Conservation (phyloP, 345 rosid genomes). For the Erucastrum elatum region DNA sequence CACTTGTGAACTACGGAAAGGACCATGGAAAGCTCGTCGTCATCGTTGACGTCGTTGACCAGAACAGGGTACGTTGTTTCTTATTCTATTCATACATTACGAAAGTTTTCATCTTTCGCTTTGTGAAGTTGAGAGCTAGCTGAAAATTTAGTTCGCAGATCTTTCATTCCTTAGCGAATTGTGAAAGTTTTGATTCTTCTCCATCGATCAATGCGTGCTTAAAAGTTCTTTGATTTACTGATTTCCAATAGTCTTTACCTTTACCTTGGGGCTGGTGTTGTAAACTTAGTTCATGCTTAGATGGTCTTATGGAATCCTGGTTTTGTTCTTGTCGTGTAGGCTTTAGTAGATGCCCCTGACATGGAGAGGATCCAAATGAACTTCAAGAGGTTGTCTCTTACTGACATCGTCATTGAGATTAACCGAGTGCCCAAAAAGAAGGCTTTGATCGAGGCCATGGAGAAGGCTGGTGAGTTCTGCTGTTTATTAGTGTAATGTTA, state of each 20-base stretch:
- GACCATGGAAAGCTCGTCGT: constrained; percentile 88
- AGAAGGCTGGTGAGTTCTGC: constrained; percentile 71
- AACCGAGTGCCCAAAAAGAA: constrained; percentile 81
- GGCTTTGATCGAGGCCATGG: constrained; percentile 83
- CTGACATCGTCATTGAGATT: constrained; percentile 81
- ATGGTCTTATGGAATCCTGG: neutral
- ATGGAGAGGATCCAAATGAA: constrained; percentile 93
- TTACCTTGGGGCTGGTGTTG: neutral
- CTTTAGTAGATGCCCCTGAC: constrained; percentile 91
- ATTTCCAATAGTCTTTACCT: neutral
- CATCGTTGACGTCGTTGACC: constrained; percentile 88
- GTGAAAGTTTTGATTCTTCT: neutral
- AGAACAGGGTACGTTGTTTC: constrained; percentile 57
- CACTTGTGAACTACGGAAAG: constrained; percentile 81
- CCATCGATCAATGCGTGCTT: too few relatives aligned
- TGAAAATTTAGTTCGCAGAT: neutral
- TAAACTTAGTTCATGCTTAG: neutral
- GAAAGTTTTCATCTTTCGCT: neutral
- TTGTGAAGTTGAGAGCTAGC: neutral
- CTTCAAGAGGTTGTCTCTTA: constrained; percentile 86
- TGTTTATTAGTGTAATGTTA: neutral
- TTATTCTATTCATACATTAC: neutral
- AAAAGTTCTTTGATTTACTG: neutral
- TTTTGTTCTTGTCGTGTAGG: constrained; percentile 43
- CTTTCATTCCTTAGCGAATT: neutral